Conservation (phyloP, 352 stramenopile species). For the Phytopythium mirpurense region DNA sequence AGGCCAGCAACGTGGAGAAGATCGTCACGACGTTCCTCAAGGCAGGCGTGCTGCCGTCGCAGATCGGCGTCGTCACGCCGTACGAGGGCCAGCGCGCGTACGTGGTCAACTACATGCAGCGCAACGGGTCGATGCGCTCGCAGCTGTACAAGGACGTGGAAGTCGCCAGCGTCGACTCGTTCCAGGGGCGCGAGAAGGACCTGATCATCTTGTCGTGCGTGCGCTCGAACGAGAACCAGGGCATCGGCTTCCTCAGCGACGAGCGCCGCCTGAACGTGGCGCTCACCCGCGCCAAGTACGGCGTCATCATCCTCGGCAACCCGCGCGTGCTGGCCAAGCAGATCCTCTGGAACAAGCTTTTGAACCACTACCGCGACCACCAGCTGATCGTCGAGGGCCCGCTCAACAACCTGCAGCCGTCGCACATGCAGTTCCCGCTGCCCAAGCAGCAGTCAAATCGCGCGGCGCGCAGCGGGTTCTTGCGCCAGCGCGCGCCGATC, state of each 20-base stretch:
- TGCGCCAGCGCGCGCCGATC: slow-evolving; percentile 43
- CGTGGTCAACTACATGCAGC: slow-evolving; percentile 97
- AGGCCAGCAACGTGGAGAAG: slow-evolving; percentile 98
- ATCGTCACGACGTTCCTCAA: slow-evolving; percentile 97
- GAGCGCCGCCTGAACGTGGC: slow-evolving; percentile 98
- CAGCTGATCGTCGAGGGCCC: slow-evolving; percentile 94
- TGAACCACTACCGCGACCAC: slow-evolving; percentile 98
- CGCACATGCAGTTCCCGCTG: slow-evolving; percentile 96
- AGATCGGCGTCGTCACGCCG: slow-evolving; percentile 97
- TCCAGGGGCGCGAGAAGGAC: slow-evolving; percentile 99
- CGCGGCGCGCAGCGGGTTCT: slow-evolving; percentile 23
- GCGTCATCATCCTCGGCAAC: slow-evolving; percentile 98
- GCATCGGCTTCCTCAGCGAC: slow-evolving; percentile 99
- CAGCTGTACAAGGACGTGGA: slow-evolving; percentile 98
- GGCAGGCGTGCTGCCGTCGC: slow-evolving; percentile 82
- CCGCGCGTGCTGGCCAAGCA: slow-evolving; percentile 97
- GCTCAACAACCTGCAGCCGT: slow-evolving; percentile 95
- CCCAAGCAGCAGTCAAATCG: slow-evolving; percentile 40
- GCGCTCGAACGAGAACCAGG: slow-evolving; percentile 98
- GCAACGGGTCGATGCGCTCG: slow-evolving; percentile 90
- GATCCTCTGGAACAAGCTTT: slow-evolving; percentile 93
- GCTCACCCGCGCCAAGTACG: slow-evolving; percentile 97
- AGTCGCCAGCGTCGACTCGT: slow-evolving; percentile 98
- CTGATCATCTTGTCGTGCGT: slow-evolving; percentile 98
- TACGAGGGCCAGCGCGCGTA: slow-evolving; percentile 99